Evolutionary conservation across 73 alveolate genomes (phyloP).

Genomic region (Paramecium primaurelia): DNA sequence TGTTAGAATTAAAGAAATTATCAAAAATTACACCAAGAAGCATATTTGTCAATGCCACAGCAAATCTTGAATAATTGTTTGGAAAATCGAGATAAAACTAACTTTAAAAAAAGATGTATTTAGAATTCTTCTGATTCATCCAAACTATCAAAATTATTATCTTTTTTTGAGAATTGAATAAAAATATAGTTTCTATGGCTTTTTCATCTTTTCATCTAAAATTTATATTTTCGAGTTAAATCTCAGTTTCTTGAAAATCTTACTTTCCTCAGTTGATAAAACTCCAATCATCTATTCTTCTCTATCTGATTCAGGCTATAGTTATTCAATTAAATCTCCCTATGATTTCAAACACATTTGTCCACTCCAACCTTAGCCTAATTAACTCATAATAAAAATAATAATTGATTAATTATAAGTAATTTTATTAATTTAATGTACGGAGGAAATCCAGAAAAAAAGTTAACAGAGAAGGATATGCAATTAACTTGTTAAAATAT

Average conservation of each 20-base stretch:
- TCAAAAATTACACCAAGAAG: slow-evolving; percentile 40
- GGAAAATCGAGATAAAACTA: slow-evolving; percentile 27
- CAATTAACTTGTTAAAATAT: not conserved
- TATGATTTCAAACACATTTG: not conserved
- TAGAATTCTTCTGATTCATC: slow-evolving; percentile 42
- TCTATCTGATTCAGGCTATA: not conserved
- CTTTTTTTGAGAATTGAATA: not conserved
- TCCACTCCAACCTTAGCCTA: not conserved
- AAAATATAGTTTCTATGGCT: not conserved
- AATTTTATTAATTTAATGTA: not conserved
- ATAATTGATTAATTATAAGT: not conserved
- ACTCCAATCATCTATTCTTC: not conserved
- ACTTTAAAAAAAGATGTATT: slow-evolving; percentile 40
- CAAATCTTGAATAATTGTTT: slow-evolving; percentile 31
- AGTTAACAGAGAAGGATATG: slow-evolving; percentile 22
- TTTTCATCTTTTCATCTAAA: not conserved
- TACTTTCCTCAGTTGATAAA: not conserved
- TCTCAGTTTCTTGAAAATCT: not conserved
- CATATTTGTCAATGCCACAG: slow-evolving; percentile 34
- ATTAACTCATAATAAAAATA: not conserved
- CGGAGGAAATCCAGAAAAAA: slow-evolving; percentile 12
- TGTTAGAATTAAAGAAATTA: slow-evolving; percentile 17
- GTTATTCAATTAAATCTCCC: not conserved
- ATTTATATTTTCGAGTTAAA: not conserved
- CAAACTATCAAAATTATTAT: not conserved